Evolutionary conservation across 192 early-diverging fungal species (phyloP).

Genomic region (Allomyces macrogynus): DNA sequence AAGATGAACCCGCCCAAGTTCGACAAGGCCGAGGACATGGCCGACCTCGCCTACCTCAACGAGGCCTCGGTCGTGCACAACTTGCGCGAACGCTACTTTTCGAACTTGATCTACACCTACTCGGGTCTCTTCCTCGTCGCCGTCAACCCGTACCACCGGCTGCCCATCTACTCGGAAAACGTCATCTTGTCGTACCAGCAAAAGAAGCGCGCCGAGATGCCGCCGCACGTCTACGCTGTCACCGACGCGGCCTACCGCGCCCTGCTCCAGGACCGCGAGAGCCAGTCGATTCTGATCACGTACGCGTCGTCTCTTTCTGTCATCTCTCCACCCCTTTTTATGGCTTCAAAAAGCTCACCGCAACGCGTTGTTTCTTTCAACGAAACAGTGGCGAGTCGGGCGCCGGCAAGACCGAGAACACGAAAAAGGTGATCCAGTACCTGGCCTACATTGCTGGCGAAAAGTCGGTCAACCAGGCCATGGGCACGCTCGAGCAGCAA

Average conservation of each 20-base stretch:
- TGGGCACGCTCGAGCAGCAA: constrained; percentile 60
- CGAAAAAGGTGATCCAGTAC: constrained; percentile 97
- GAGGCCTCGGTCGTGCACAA: constrained; percentile 98
- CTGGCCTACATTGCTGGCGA: constrained; percentile 72
- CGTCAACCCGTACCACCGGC: constrained; percentile 73
- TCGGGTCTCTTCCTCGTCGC: constrained; percentile 98
- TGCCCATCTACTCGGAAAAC: constrained; percentile 43
- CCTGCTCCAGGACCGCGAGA: constrained; percentile 80
- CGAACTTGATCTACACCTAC: constrained; percentile 92
- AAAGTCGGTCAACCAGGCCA: constrained; percentile 8
- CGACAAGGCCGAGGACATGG: constrained; percentile 97
- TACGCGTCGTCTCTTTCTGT: constrained; percentile 15
- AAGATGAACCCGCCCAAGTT: constrained; percentile 99
- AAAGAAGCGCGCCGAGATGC: constrained; percentile 48
- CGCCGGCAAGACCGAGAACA: constrained; percentile 98
- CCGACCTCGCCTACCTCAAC: constrained; percentile 87
- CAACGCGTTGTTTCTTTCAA: constrained; percentile 11
- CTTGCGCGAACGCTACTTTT: constrained; percentile 67
- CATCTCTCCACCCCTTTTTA: constrained; percentile 11
- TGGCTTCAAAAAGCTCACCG: too few relatives aligned
- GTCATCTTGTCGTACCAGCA: constrained; percentile 45
- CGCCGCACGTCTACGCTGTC: constrained; percentile 82
- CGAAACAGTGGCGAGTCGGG: constrained; percentile 75
- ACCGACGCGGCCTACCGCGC: constrained; percentile 86
- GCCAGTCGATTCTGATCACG: constrained; percentile 96